These are phyloP conservation scores for Pythium insidiosum DNA, from an alignment of 352 stramenopile species.

Conservation along the genomic window DNA sequence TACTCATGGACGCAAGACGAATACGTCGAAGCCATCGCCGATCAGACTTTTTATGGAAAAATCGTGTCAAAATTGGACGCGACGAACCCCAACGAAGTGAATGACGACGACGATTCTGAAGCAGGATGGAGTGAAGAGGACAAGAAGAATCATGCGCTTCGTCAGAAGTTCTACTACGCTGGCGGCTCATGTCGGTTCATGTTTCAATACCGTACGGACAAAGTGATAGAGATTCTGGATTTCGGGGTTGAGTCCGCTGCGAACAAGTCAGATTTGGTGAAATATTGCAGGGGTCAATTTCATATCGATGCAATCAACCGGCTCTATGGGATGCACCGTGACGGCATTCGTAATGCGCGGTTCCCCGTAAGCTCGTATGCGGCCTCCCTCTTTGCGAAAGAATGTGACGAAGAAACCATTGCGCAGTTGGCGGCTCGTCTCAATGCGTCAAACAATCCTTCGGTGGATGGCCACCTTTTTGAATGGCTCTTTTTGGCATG, in stretches of 20 bases:
- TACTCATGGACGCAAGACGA: conserved; percentile 4
- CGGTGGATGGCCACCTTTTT: conserved; percentile 8
- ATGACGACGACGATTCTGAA: background rate
- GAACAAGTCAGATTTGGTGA: background rate
- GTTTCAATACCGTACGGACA: conserved; percentile 14
- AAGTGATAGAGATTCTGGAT: conserved; percentile 9
- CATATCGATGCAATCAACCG: background rate
- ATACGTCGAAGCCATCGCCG: conserved; percentile 1
- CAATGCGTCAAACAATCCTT: conserved; percentile 4
- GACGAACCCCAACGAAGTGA: background rate
- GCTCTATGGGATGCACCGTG: background rate
- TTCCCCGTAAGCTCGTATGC: conserved; percentile 1
- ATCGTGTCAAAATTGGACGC: conserved; percentile 3
- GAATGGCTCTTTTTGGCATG: conserved; percentile 10
- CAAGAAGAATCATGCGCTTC: conserved; percentile 5
- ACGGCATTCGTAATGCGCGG: background rate
- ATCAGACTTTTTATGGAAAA: background rate
- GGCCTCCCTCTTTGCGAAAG: conserved; percentile 4
- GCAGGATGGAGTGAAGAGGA: background rate
- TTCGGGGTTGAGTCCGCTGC: background rate
- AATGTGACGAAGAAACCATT: conserved; percentile 4
- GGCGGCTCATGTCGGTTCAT: no score
- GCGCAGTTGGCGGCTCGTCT: conserved; percentile 5
- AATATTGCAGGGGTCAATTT: background rate
- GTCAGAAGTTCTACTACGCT: conserved; percentile 22